phyloP scores from a whole-genome alignment of 2,329 filamentous ascomycete species.

The Colletotrichum sp. region DNA sequence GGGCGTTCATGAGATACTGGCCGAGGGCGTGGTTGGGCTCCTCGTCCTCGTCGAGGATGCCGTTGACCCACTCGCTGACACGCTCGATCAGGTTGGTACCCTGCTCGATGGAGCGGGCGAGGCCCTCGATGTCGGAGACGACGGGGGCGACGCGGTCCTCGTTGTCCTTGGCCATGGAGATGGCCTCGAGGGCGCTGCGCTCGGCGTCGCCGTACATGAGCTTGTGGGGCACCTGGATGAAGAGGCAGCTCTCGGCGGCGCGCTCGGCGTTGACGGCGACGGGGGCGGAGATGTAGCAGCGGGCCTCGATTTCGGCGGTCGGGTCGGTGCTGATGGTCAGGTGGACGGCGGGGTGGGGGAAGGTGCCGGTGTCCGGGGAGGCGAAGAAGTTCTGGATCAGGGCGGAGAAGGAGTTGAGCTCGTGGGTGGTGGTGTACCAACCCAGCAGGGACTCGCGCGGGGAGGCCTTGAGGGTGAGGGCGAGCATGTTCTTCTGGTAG shows the following conservation, averaged over 20 bases:
- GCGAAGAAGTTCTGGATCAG: slow-evolving; percentile 99
- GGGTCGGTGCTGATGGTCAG: slow-evolving; percentile 92
- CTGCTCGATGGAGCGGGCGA: slow-evolving; percentile 86
- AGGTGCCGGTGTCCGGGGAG: slow-evolving; percentile 94
- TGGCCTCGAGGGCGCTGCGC: slow-evolving; percentile 75
- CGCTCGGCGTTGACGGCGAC: slow-evolving; percentile 95
- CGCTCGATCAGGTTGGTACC: slow-evolving; percentile 90
- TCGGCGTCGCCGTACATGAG: slow-evolving; percentile 83
- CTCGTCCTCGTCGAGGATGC: slow-evolving; percentile 91
- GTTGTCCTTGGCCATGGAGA: slow-evolving; percentile 79
- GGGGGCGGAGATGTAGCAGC: slow-evolving; percentile 93
- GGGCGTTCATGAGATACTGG: slow-evolving; percentile 92
- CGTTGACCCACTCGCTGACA: slow-evolving; percentile 89
- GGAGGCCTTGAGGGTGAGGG: slow-evolving; percentile 90
- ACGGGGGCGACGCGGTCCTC: slow-evolving; percentile 78
- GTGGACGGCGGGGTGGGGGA: slow-evolving; percentile 96
- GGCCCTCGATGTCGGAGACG: slow-evolving; percentile 85
- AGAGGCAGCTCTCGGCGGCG: slow-evolving; percentile 93
- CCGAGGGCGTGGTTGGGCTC: slow-evolving; percentile 89
- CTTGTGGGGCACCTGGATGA: slow-evolving; percentile 96
- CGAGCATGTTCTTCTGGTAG: slow-evolving; percentile 99
- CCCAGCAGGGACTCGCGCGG: slow-evolving; percentile 94
- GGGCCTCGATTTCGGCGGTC: slow-evolving; percentile 85
- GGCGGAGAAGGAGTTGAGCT: slow-evolving; percentile 97
- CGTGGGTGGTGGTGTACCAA: slow-evolving; percentile 97